These are phyloP conservation scores for Penicillium daleae DNA, from an alignment of 495 filamentous ascomycete genomes.

Conservation along the genomic window DNA sequence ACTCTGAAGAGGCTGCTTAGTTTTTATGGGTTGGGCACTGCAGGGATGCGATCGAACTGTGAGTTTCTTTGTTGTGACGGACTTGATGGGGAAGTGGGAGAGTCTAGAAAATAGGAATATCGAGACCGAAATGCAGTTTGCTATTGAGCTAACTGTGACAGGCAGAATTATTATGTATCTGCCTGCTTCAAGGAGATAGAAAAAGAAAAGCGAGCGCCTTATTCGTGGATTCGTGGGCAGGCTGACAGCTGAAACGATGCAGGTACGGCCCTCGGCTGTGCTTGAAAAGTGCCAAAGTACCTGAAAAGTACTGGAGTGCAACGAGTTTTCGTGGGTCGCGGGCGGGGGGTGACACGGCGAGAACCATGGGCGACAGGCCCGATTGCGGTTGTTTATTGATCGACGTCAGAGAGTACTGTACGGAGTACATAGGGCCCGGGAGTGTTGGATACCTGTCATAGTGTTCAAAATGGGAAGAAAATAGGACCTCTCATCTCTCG, in stretches of 20 bases:
- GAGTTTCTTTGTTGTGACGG: neutral
- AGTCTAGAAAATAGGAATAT: neutral
- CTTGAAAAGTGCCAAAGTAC: neutral
- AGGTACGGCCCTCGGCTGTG: conserved; percentile 5
- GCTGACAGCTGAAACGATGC: conserved; percentile 6
- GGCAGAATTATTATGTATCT: too few species aligned
- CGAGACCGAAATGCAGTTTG: neutral
- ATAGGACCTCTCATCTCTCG: neutral
- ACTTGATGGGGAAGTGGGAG: neutral
- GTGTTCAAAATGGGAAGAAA: neutral
- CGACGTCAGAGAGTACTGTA: neutral
- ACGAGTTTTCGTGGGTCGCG: conserved; percentile 12
- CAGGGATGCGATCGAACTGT: neutral
- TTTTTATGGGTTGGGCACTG: neutral
- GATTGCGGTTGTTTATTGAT: conserved; percentile 29
- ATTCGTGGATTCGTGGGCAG: neutral
- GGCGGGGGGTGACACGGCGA: conserved; percentile 9
- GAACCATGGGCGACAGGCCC: conserved; percentile 24
- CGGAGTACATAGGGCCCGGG: neutral
- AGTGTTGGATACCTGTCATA: conserved; percentile 15
- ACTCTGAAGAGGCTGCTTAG: conserved; percentile 1
- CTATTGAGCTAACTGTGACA: neutral
- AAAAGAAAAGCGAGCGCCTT: conserved; percentile 13
- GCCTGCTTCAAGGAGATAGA: neutral
- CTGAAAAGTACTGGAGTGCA: too few species aligned